phyloP scores from a whole-genome alignment of 495 filamentous ascomycete species.

The Tuber indicum region DNA sequence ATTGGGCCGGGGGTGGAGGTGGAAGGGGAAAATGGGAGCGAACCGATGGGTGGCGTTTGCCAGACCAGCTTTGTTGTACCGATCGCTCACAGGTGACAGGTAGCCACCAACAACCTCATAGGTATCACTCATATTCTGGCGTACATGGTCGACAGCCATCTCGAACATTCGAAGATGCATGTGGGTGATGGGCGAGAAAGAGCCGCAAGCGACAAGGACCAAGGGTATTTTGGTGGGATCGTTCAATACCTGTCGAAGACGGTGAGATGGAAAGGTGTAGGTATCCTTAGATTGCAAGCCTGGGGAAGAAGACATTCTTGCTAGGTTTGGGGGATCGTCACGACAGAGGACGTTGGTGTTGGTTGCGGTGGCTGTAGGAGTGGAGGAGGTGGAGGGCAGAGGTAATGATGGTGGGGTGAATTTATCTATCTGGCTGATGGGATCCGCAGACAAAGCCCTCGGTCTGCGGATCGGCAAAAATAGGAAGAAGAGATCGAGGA shows the following conservation, averaged over 20 bases:
- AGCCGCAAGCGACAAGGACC: slow-evolving; percentile 82
- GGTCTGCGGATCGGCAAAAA: background rate
- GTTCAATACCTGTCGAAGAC: slow-evolving; percentile 62
- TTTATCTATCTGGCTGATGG: background rate
- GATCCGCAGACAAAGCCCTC: slow-evolving; percentile 1
- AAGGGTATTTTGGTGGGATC: slow-evolving; percentile 67
- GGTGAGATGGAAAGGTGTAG: slow-evolving; percentile 67
- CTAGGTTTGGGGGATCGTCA: background rate
- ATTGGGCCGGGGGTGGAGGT: background rate
- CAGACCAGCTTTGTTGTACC: slow-evolving; percentile 85
- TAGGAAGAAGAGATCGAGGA: background rate
- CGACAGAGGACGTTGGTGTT: background rate
- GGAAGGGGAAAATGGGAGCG: slow-evolving; percentile 14
- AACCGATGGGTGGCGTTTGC: slow-evolving; percentile 68
- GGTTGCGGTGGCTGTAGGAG: slow-evolving; percentile 4
- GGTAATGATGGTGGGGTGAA: slow-evolving; percentile 1
- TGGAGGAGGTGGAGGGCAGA: background rate
- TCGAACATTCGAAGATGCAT: slow-evolving; percentile 93
- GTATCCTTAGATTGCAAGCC: background rate
- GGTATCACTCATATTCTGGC: slow-evolving; percentile 57
- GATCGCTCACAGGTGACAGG: slow-evolving; percentile 71
- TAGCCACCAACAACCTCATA: slow-evolving; percentile 84
- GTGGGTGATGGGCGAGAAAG: slow-evolving; percentile 79
- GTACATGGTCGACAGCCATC: slow-evolving; percentile 74
- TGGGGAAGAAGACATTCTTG: slow-evolving; percentile 18